Evolutionary conservation across 2,329 filamentous ascomycete species (phyloP).

Genomic region (Pseudogymnoascus verrucosus): DNA sequence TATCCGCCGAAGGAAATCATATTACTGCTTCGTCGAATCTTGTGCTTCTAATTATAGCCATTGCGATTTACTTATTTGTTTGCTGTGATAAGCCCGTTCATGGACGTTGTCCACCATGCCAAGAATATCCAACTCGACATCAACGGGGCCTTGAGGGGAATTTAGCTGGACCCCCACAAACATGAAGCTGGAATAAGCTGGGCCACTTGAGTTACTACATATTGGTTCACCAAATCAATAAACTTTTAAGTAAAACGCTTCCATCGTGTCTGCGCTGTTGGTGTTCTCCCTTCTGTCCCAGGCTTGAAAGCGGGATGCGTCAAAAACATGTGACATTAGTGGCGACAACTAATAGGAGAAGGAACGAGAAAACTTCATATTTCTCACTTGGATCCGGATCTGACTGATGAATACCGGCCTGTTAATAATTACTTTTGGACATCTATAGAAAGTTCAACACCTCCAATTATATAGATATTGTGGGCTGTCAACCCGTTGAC

Average conservation of each 20-base stretch:
- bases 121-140: not conserved
- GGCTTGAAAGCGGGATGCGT: not conserved
- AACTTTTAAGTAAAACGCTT: not conserved
- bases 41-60: not conserved
- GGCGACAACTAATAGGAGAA: not conserved
- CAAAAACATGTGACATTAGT: not conserved
- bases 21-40: not conserved
- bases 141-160: not conserved
- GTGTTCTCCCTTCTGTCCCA: not conserved
- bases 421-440: not conserved
- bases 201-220: not conserved
- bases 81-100: not conserved
- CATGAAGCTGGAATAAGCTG: not conserved
- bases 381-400: not conserved
- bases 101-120: not conserved
- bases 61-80: not conserved
- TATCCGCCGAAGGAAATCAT: not conserved
- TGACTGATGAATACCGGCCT: not conserved
- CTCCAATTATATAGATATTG: not conserved
- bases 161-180: not conserved
- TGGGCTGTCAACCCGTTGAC: not conserved
- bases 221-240: not conserved
- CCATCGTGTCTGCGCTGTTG: not conserved
- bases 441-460: not conserved
- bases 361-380: not conserved